Conservation (phyloP, 2,329 filamentous ascomycete species). For the Ophiosphaerella herpotricha region DNA sequence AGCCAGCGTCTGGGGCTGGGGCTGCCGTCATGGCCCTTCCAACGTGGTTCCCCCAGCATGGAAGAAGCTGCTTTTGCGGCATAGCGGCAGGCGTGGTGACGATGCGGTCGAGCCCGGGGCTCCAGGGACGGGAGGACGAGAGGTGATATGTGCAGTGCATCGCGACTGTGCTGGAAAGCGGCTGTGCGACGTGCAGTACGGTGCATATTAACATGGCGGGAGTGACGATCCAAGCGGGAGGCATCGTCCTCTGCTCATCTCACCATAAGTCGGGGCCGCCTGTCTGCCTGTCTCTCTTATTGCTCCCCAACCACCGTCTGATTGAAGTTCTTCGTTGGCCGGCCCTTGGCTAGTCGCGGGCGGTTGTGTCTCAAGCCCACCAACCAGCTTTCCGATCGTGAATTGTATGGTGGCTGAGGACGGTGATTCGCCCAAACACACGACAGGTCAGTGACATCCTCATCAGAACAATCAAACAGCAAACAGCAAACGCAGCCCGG, state of each 20-base stretch:
- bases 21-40: background rate
- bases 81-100: slow-evolving; percentile 15
- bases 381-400: slow-evolving; percentile 19
- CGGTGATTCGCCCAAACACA: slow-evolving; percentile 19
- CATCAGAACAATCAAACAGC: background rate
- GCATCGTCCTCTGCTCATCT: background rate
- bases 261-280: background rate
- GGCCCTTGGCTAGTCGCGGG: slow-evolving; percentile 18
- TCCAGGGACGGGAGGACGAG: slow-evolving; percentile 7
- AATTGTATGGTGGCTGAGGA: slow-evolving; percentile 14
- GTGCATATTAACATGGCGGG: slow-evolving; percentile 33
- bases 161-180: slow-evolving; percentile 23
- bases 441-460: slow-evolving; percentile 18
- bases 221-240: slow-evolving; percentile 14
- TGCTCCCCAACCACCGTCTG: slow-evolving; percentile 3
- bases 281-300: slow-evolving; percentile 1
- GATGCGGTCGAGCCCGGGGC: slow-evolving; percentile 22
- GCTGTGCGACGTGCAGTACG: slow-evolving; percentile 31
- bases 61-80: slow-evolving; percentile 22
- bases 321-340: slow-evolving; percentile 10
- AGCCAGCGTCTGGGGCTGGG: slow-evolving; percentile 9
- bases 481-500: slow-evolving; percentile 4
- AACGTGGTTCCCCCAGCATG: slow-evolving; percentile 22
- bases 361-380: slow-evolving; percentile 5
- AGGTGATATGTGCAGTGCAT: slow-evolving; percentile 23